Conservation (phyloP, 2,329 filamentous ascomycete genomes). For the Colletotrichum sp. region DNA sequence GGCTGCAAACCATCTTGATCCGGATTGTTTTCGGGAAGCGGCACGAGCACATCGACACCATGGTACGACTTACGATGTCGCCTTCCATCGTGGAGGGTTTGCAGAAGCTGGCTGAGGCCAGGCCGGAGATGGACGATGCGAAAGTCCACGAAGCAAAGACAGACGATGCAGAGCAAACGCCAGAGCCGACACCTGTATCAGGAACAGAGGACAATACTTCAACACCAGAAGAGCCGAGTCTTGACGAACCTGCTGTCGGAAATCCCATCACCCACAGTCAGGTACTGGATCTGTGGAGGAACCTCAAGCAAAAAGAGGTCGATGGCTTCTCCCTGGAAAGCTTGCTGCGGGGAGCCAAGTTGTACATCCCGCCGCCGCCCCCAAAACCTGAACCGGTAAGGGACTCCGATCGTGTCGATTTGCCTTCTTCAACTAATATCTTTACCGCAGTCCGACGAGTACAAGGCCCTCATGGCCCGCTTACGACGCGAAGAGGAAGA, state of each 20-base stretch:
- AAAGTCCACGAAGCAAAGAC: not conserved
- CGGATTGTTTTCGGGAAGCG: not conserved
- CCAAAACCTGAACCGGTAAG: slow-evolving; percentile 79
- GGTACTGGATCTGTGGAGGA: slow-evolving; percentile 65
- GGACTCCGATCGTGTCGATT: slow-evolving; percentile 12
- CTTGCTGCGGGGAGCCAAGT: slow-evolving; percentile 72
- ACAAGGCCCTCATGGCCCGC: slow-evolving; percentile 84
- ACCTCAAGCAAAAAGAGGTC: slow-evolving; percentile 43
- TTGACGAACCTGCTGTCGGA: slow-evolving; percentile 58
- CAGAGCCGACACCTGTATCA: not conserved
- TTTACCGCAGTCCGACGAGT: slow-evolving; percentile 70
- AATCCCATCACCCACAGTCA: slow-evolving; percentile 76
- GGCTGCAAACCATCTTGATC: not conserved
- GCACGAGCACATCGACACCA: slow-evolving; percentile 35
- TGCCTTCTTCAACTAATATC: not conserved
- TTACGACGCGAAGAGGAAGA: slow-evolving; percentile 85
- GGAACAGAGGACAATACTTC: not conserved
- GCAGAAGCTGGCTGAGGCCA: slow-evolving; percentile 33
- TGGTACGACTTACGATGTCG: slow-evolving; percentile 84
- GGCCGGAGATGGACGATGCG: slow-evolving; percentile 13
- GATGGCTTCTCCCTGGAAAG: slow-evolving; percentile 63
- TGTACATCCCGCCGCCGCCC: slow-evolving; percentile 82
- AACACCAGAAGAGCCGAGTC: slow-evolving; percentile 46
- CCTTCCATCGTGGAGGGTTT: slow-evolving; percentile 69
- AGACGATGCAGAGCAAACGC: not conserved